Evolutionary conservation across 2,329 filamentous ascomycete genomes (phyloP).

Genomic region (Stachybotrys elegans): DNA sequence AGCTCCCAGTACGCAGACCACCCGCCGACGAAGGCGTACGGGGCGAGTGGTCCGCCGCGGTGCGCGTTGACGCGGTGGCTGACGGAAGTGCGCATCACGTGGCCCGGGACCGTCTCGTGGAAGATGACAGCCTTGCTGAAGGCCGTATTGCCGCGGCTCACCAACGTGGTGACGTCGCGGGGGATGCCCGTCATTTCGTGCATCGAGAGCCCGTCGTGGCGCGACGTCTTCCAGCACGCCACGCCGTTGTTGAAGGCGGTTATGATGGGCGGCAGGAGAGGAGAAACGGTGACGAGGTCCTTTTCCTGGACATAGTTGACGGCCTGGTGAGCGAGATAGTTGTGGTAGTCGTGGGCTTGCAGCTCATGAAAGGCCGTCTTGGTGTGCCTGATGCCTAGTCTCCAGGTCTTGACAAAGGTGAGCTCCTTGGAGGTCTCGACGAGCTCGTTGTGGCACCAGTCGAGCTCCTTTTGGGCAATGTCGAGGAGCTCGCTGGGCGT

Average conservation of each 20-base stretch:
- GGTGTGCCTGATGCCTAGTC: conserved; percentile 48
- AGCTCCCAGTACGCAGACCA: conserved; percentile 61
- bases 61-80: conserved; percentile 42
- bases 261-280: conserved; percentile 46
- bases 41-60: conserved; percentile 43
- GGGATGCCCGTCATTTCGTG: conserved; percentile 49
- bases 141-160: conserved; percentile 52
- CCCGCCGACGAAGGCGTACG: conserved; percentile 56
- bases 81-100: conserved; percentile 49
- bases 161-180: conserved; percentile 53
- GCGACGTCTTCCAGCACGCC: conserved; percentile 50
- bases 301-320: conserved; percentile 47
- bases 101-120: conserved; percentile 57
- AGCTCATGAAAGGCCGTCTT: conserved; percentile 49
- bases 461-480: conserved; percentile 45
- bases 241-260: conserved; percentile 53
- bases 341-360: conserved; percentile 49
- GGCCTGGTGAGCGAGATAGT: conserved; percentile 45
- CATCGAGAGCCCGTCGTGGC: conserved; percentile 48
- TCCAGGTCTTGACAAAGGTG: conserved; percentile 44
- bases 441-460: conserved; percentile 53
- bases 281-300: conserved; percentile 51
- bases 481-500: conserved; percentile 49
- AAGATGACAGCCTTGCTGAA: conserved; percentile 55
- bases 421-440: conserved; percentile 42